These are phyloP conservation scores for Fusarium pseudograminearum DNA, from an alignment of 2,329 filamentous ascomycete genomes.

Conservation along the genomic window DNA sequence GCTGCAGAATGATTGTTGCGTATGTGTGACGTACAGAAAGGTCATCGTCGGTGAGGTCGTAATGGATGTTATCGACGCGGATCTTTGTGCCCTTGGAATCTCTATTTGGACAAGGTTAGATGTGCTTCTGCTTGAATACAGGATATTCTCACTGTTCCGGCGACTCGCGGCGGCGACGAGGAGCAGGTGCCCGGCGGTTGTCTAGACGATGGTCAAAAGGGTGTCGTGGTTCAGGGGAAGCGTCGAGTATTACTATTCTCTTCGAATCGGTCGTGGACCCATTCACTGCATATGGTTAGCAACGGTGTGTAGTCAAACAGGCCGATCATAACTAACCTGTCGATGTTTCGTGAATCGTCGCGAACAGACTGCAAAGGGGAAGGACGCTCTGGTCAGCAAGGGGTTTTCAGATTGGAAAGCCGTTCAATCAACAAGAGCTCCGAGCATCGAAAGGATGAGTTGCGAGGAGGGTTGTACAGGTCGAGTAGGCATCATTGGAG, in stretches of 20 bases:
- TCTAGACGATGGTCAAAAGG: constrained; percentile 49
- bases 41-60: constrained; percentile 88
- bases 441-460: constrained; percentile 49
- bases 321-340: constrained; percentile 67
- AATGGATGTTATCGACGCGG: constrained; percentile 90
- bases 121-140: constrained; percentile 12
- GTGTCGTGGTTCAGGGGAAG: constrained; percentile 9
- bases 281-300: constrained; percentile 71
- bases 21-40: constrained; percentile 69
- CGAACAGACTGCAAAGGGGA: constrained; percentile 67
- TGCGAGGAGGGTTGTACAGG: constrained; percentile 49
- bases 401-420: constrained; percentile 52
- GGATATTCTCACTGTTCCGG: constrained; percentile 54
- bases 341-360: constrained; percentile 74
- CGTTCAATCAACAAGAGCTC: constrained; percentile 49
- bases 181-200: constrained; percentile 57
- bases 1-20: neutral
- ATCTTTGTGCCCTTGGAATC: constrained; percentile 74
- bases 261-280: constrained; percentile 93
- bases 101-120: constrained; percentile 51
- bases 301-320: neutral
- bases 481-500: constrained; percentile 46
- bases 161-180: constrained; percentile 58
- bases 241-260: constrained; percentile 68
- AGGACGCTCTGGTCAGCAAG: constrained; percentile 54